Evolutionary conservation across 2,329 filamentous ascomycete species (phyloP), one percentile per base, ranked within the genome.

Genomic region (Phialocephala subalpina): DNA sequence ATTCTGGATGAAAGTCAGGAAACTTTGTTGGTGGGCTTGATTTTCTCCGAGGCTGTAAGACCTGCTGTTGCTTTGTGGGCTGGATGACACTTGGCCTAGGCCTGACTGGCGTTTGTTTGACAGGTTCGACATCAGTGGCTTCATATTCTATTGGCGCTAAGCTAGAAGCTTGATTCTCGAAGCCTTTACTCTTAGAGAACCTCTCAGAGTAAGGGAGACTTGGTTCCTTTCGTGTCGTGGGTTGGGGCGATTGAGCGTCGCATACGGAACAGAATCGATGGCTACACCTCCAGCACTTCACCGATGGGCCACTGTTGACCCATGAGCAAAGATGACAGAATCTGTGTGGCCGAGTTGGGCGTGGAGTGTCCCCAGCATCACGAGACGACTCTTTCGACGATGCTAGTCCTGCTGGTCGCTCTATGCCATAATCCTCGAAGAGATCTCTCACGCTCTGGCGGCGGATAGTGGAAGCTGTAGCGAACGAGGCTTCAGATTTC

Each of bases 261-360:
- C 85, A 87, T 62, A 81, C 81, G 36, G 75, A 67, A 69, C 85
- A 87, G 18, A 84, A 79, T 11, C 77, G 79, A 72, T 87, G 86
- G 0, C 82, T 83, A 69, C 85, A 87, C 49, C 79, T 79, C 35
- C 77, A 72, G 69, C 84, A 87, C 55, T 78, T 78, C 9, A 76
- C 76, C 35, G 77, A 75, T 14, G 77, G 75, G 53, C 72, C 76
- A 42, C 82, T 78, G 47, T 75, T 70, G 25, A 64, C 77, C 53
- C 79, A 78, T 14, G 80, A 81, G 69, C 85, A 88, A 11, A 83
- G 75, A 69, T 87, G 85, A 66, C 85, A 87, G 29, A 82, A 74
- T 60, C 78, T 80, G 47, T 66, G 60, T 16, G 49, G 38, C 11
- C 40, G 65, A 2, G 35, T 74, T 72, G 52, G 68, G 65, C 64